Base-by-base conservation (phyloP, 2,329 filamentous ascomycete genomes). In the Trichoderma brevicompactum region DNA sequence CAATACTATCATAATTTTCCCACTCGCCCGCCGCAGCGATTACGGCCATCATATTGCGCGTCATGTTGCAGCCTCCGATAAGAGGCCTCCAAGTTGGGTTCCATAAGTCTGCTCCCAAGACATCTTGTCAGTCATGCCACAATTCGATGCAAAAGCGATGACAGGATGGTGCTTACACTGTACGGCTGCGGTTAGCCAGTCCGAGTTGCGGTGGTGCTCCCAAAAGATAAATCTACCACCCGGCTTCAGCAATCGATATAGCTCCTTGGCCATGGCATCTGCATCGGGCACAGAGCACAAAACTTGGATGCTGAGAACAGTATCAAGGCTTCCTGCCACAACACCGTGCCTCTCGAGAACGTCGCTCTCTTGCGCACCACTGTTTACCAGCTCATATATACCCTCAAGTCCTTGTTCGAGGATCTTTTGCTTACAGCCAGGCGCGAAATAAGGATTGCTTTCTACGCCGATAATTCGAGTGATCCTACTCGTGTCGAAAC, bases 191-290 rank as follows among this genome's bases (percentile, higher is more conserved):
- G 54, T 59, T 5, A 59, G 5, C 15, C 15, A 28, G 15, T 59
- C 54, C 7, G 40, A 10, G 23, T 34, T 59, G 5, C 40, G 17
- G 10, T 59, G 54, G 79, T 82, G 80, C 65, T 82, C 80, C 76
- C 80, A 82, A 65, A 82, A 81, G 23, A 82, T 72, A 65, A 82
- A 78, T 48, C 74, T 76, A 10, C 80, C 80, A 1, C 80, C 80
- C 0, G 80, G 80, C 65, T 78, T 82, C 40, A 82, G 67, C n/a
- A 82, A 68, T 56, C 75, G 75, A 69, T 77, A 79, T n/a, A 81
- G 65, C 60, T 73, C 69, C 65, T 66, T 73, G 66, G 74, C 72
- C 44, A 75, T 72, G 5, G 19, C 67, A 56, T 69, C 69, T 5
- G 69, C 64, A 56, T 77, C 69, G 7, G 68, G 66, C 2, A 81